These are phyloP conservation scores for Solanum clarkiae DNA, from an alignment of 257 asterid species.

Conservation along the genomic window DNA sequence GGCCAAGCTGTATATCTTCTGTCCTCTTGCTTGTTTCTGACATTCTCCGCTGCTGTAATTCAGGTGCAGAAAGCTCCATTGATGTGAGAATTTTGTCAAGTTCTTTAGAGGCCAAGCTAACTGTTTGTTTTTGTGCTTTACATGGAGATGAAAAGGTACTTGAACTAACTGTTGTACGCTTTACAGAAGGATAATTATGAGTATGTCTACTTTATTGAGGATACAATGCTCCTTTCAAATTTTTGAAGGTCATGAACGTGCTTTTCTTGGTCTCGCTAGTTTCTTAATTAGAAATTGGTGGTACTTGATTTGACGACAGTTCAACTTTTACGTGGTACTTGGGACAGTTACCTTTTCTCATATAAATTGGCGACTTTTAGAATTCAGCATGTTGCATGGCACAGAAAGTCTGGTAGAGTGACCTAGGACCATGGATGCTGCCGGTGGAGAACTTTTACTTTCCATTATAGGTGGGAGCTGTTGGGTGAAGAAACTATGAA, in stretches of 20 bases:
- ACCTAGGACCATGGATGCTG: not conserved
- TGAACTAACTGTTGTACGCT: not conserved
- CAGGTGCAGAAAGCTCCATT: conserved; percentile 39
- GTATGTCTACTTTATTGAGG: not conserved
- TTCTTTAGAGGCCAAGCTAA: conserved; percentile 78
- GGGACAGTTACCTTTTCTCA: not conserved
- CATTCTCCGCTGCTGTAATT: not conserved
- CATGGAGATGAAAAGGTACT: conserved; percentile 41
- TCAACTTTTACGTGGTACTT: not conserved
- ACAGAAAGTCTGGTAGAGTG: not conserved
- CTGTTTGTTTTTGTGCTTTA: conserved; percentile 57
- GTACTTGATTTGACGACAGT: not conserved
- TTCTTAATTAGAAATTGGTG: not conserved
- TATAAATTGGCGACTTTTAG: not conserved
- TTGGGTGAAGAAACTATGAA: not conserved
- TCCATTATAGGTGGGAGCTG: not conserved
- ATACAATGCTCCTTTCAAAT: not conserved
- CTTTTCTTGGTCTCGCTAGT: not conserved
- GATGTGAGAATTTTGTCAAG: conserved; percentile 58
- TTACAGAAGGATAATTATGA: not conserved
- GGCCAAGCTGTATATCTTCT: not conserved
- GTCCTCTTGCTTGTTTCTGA: not conserved
- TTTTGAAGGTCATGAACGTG: not conserved
- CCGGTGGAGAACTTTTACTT: not conserved
- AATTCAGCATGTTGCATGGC: not conserved